These are phyloP conservation scores for Tilletia setariae DNA, from an alignment of 1,284 basidiomycete genomes.

Conservation along the genomic window DNA sequence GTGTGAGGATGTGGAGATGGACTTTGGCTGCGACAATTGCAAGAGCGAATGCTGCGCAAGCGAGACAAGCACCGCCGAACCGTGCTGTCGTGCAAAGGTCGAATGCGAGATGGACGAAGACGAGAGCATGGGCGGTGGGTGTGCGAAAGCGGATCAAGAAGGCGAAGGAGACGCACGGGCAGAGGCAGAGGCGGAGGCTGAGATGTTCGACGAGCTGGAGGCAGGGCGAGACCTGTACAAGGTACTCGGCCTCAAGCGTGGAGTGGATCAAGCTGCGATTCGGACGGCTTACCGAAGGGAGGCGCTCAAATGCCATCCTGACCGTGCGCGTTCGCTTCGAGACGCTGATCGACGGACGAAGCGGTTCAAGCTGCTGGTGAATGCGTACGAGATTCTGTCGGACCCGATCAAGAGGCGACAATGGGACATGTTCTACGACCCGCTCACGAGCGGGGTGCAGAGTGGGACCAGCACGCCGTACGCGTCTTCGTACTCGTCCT, in stretches of 20 bases:
- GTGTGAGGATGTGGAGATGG: conserved; percentile 13
- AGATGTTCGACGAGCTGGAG: conserved; percentile 1
- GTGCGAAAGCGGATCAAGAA: neutral
- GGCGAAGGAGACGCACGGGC: neutral
- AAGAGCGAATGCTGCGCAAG: no score
- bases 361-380: conserved; percentile 14
- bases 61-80: no score
- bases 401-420: conserved; percentile 11
- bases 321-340: conserved; percentile 9
- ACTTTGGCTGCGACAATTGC: neutral
- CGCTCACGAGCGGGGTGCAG: conserved; percentile 1
- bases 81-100: no score
- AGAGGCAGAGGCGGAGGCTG: neutral
- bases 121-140: neutral
- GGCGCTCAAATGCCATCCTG: conserved; percentile 12
- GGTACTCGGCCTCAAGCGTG: conserved; percentile 1
- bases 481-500: conserved; percentile 12
- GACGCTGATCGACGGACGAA: conserved; percentile 9
- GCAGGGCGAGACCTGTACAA: conserved; percentile 5
- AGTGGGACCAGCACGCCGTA: neutral
- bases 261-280: neutral
- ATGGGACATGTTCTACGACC: conserved; percentile 4
- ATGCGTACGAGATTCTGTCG: conserved; percentile 6
- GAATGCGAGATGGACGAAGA: no score
- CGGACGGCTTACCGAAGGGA: conserved; percentile 5